phyloP scores from a whole-genome alignment of 306 rosid species.

The Medicago ruthenica region DNA sequence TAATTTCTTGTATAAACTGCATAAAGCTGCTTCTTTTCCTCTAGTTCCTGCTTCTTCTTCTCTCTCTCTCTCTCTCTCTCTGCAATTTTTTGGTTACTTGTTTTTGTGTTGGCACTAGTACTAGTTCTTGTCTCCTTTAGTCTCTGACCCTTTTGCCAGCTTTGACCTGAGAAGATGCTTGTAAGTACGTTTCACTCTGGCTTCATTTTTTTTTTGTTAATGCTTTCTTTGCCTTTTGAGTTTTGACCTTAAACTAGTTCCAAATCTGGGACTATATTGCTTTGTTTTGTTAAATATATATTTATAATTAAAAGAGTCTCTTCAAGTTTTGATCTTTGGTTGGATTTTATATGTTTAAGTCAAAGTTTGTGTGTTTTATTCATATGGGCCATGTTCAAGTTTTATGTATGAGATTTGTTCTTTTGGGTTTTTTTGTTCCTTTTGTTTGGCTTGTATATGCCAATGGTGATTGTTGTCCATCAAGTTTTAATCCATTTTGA shows the following conservation, averaged over 20 bases:
- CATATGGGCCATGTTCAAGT: constrained; percentile 18
- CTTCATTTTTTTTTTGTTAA: constrained; percentile 6
- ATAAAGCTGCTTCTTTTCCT: constrained; percentile 52
- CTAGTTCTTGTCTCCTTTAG: constrained; percentile 53
- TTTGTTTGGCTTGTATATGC: not conserved
- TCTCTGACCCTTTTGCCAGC: constrained; percentile 55
- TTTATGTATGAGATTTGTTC: constrained; percentile 2
- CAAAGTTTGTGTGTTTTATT: constrained; percentile 24
- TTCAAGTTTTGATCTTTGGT: constrained; percentile 42
- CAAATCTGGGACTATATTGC: constrained; percentile 43
- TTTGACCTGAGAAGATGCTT: constrained; percentile 89
- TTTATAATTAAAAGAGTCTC: constrained; percentile 5
- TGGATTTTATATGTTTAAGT: constrained; percentile 38
- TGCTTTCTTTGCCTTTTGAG: constrained; percentile 34
- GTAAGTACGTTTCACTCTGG: constrained; percentile 91
- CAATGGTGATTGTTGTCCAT: constrained; percentile 28
- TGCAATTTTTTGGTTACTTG: constrained; percentile 29
- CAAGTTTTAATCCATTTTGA: constrained; percentile 31
- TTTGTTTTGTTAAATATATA: not conserved
- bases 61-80: constrained; percentile 35
- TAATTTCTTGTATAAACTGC: constrained; percentile 40
- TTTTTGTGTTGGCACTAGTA: constrained; percentile 48
- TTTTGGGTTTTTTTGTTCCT: constrained; percentile 16
- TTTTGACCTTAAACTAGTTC: constrained; percentile 25
- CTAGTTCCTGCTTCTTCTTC: constrained; percentile 23